Percentiles rank a stretch among this genome's conserved stretches.
Conservation (phyloP, 1,284 basidiomycete species). For the Phellopilus nigrolimitatus region DNA sequence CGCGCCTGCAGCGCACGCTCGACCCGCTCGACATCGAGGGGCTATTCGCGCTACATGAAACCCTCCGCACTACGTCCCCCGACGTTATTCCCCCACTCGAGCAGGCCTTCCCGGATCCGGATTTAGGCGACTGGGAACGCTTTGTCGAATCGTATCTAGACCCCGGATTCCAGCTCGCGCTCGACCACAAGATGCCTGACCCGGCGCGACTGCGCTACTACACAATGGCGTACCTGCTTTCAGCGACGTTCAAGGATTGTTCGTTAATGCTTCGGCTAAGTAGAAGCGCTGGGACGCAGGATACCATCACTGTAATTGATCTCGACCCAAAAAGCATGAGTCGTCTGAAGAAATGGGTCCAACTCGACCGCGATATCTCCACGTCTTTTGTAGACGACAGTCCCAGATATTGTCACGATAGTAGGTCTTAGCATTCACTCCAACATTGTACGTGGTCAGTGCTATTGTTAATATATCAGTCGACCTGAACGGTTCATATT, state of each 20-base stretch:
- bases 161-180: constrained; percentile 22
- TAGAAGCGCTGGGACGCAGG: constrained; percentile 24
- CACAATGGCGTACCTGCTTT: constrained; percentile 74
- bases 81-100: constrained; percentile 25
- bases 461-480: not conserved
- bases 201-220: constrained; percentile 50
- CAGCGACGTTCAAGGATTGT: constrained; percentile 96
- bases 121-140: constrained; percentile 50
- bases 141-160: constrained; percentile 56
- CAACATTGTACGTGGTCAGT: not conserved
- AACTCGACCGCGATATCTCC: constrained; percentile 71
- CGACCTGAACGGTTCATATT: too few species aligned
- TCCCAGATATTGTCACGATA: constrained; percentile 5
- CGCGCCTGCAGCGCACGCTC: constrained; percentile 68
- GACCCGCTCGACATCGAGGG: constrained; percentile 85
- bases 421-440: too few species aligned
- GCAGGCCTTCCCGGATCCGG: constrained; percentile 36
- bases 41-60: constrained; percentile 45
- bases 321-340: constrained; percentile 77
- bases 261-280: constrained; percentile 71
- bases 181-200: constrained; percentile 36
- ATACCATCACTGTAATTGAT: constrained; percentile 71
- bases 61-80: constrained; percentile 15
- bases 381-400: constrained; percentile 30
- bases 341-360: constrained; percentile 67